Evolutionary conservation across 2,329 filamentous ascomycete species (phyloP).

Genomic region (Penicillium sp.): DNA sequence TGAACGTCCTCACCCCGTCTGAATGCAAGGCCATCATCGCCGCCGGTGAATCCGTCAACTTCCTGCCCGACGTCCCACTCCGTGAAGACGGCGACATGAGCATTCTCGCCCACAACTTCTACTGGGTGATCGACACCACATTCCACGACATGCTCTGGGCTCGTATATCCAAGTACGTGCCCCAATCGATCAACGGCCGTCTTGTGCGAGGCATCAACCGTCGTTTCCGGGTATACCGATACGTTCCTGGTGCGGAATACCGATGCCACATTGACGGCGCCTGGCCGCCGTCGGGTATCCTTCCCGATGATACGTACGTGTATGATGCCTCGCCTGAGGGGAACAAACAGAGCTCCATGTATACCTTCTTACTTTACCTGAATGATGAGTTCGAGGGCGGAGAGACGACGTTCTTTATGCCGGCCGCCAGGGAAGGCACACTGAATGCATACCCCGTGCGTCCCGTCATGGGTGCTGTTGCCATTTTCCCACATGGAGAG

Average conservation of each 20-base stretch:
- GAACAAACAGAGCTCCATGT: slow-evolving; percentile 57
- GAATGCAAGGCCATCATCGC: slow-evolving; percentile 61
- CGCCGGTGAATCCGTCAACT: slow-evolving; percentile 56
- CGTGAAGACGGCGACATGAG: slow-evolving; percentile 58
- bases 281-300: slow-evolving; percentile 62
- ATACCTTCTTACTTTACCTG: slow-evolving; percentile 61
- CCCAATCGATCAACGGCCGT: slow-evolving; percentile 48
- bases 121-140: slow-evolving; percentile 58
- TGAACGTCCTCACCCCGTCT: slow-evolving; percentile 50
- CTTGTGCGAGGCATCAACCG: slow-evolving; percentile 57
- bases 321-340: slow-evolving; percentile 57
- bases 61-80: slow-evolving; percentile 59
- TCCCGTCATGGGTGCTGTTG: slow-evolving; percentile 60
- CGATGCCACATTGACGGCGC: slow-evolving; percentile 63
- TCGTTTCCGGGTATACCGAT: slow-evolving; percentile 62
- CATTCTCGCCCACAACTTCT: slow-evolving; percentile 63
- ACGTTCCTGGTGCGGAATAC: slow-evolving; percentile 64
- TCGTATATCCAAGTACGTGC: slow-evolving; percentile 52
- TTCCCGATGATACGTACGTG: slow-evolving; percentile 50
- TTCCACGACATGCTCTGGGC: slow-evolving; percentile 58
- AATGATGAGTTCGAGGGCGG: slow-evolving; percentile 65
- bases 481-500: slow-evolving; percentile 63
- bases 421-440: slow-evolving; percentile 54
- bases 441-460: slow-evolving; percentile 62
- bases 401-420: slow-evolving; percentile 63